Percentiles rank a stretch among this genome's conserved stretches.
Evolutionary conservation across 768 basidiomycete genomes (phyloP).

Genomic region (Termitomyces sp.): DNA sequence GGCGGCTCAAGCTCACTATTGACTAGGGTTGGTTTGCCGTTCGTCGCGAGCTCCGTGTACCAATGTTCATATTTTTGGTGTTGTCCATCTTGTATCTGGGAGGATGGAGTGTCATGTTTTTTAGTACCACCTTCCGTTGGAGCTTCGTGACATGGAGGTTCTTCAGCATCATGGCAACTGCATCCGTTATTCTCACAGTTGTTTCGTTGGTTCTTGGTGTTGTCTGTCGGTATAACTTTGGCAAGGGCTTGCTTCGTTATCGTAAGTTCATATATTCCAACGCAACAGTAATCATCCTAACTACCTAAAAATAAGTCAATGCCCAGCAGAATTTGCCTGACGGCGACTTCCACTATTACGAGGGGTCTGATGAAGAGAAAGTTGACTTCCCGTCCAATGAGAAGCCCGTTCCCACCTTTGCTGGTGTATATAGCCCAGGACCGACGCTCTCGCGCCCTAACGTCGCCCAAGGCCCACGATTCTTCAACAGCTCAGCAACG

Average conservation of each 20-base stretch:
- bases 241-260: slow-evolving; percentile 66
- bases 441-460: slow-evolving; percentile 33
- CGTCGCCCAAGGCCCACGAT: slow-evolving; percentile 42
- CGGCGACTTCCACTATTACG: slow-evolving; percentile 24
- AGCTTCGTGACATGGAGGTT: slow-evolving; percentile 72
- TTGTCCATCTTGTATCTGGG: slow-evolving; percentile 59
- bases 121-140: slow-evolving; percentile 71
- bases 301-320: slow-evolving; percentile 41
- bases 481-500: slow-evolving; percentile 36
- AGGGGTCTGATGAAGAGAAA: slow-evolving; percentile 51
- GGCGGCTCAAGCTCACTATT: background rate
- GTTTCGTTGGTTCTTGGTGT: slow-evolving; percentile 58
- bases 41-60: slow-evolving; percentile 57
- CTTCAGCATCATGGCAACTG: slow-evolving; percentile 60
- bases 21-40: slow-evolving; percentile 72
- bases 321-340: slow-evolving; percentile 46
- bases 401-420: slow-evolving; percentile 53
- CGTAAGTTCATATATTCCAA: slow-evolving; percentile 39
- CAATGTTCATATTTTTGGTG: slow-evolving; percentile 61
- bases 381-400: slow-evolving; percentile 58
- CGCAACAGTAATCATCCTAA: slow-evolving; percentile 4
- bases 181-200: slow-evolving; percentile 56
- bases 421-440: slow-evolving; percentile 33
- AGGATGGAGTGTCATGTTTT: slow-evolving; percentile 73
- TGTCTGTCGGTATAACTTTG: slow-evolving; percentile 71